Evolutionary conservation across 2,329 filamentous ascomycete genomes (phyloP).

Genomic region (Trichophyton simii): DNA sequence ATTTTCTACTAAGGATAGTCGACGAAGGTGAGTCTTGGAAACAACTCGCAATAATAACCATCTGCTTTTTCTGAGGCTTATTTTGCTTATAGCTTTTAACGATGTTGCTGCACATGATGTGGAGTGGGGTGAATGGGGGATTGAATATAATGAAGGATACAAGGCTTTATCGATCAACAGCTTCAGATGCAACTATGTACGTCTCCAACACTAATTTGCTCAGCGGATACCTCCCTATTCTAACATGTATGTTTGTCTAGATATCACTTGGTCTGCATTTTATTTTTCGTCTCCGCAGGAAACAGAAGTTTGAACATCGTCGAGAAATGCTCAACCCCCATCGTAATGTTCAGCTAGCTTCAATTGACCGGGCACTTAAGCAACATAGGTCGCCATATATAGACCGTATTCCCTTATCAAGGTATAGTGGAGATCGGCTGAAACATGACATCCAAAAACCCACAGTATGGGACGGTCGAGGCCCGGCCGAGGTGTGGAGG

Average conservation of each 20-base stretch:
- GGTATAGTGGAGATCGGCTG: neutral
- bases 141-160: neutral
- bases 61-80: neutral
- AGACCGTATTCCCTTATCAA: neutral
- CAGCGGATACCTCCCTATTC: neutral
- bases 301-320: neutral
- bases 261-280: neutral
- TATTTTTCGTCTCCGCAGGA: neutral
- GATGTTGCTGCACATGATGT: slow-evolving; percentile 3
- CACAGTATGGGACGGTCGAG: neutral
- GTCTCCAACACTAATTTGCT: neutral
- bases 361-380: neutral
- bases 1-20: slow-evolving; percentile 7
- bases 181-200: neutral
- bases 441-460: neutral
- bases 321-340: neutral
- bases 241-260: neutral
- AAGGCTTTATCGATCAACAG: neutral
- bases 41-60: too few species aligned
- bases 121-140: neutral
- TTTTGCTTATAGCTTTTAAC: neutral
- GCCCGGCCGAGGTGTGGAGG: neutral
- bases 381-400: neutral
- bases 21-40: slow-evolving; percentile 2
- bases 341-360: neutral